These are phyloP conservation scores for Phytophthora constricta DNA, from an alignment of 352 stramenopile genomes.

Conservation along the genomic window DNA sequence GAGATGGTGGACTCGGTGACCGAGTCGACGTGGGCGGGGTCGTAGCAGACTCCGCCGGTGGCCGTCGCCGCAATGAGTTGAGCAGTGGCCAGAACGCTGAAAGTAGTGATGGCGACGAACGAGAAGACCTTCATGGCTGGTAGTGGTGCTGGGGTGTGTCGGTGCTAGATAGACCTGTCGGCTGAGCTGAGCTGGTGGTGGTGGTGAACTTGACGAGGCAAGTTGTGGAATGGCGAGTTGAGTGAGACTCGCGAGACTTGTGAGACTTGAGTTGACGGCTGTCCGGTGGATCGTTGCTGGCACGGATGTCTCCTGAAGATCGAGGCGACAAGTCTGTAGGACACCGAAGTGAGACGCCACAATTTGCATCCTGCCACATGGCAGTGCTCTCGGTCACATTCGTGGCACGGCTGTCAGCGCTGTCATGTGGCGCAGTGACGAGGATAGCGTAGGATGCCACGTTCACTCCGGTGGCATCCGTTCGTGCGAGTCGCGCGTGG, in stretches of 20 bases:
- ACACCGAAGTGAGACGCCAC: slow-evolving; percentile 21
- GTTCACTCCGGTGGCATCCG: neutral
- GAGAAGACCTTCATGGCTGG: slow-evolving; percentile 42
- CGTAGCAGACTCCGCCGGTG: slow-evolving; percentile 52
- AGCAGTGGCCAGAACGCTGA: slow-evolving; percentile 11
- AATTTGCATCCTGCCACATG: slow-evolving; percentile 22
- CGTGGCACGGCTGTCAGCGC: slow-evolving; percentile 8
- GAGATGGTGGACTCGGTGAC: slow-evolving; percentile 48
- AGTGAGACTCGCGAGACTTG: neutral
- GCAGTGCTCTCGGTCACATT: slow-evolving; percentile 21
- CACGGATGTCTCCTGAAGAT: slow-evolving; percentile 22
- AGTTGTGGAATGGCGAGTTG: slow-evolving; percentile 39
- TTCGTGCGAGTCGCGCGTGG: neutral
- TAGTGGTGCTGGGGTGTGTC: neutral
- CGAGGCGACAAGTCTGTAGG: slow-evolving; percentile 15
- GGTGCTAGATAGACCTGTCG: neutral
- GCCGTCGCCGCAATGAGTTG: slow-evolving; percentile 10
- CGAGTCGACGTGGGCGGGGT: slow-evolving; percentile 41
- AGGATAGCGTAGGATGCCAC: neutral
- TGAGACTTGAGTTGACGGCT: neutral
- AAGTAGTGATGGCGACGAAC: slow-evolving; percentile 21
- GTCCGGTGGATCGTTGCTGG: neutral
- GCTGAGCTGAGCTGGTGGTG: neutral
- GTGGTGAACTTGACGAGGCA: slow-evolving; percentile 17
- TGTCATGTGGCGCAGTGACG: neutral